Base-by-base conservation (phyloP, 176 grass and related monocot species). In the Carex kokanica region DNA sequence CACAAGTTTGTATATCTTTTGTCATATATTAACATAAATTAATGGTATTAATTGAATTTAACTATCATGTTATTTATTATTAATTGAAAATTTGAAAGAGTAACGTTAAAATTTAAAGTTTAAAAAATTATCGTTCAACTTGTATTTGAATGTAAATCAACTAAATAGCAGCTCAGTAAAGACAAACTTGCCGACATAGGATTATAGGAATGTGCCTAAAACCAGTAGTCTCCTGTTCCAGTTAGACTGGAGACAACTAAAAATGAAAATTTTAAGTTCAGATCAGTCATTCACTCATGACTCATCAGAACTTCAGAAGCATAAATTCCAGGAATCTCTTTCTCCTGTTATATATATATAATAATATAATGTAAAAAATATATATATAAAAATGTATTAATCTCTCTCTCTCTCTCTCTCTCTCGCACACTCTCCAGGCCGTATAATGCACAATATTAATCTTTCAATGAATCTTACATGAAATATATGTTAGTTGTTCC, bases 401-500 rank as follows among this genome's bases (percentile, higher is more conserved):
- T 65, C 0, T 56, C 20, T 25, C 16, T 78, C 60, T 15, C 51
- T 74, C 62, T 85, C 77, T n/a, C n/a, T n/a, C n/a, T 49, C 72
- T 83, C 62, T 6, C 51, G 2, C 27, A 24, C 27, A 23, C 63
- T 18, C 14, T 27, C 0, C 40, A 75, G 60, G 14, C 20, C 78
- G 10, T 12, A 40, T 79, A 80, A 21, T 29, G 2, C 51, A 12
- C 51, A 1, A 27, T 27, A 78, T 82, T 36, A 83, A 68, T 71
- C 23, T 83, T 60, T 70, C 61, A 53, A 29, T 64, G 24, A 41
- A 47, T 40, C 65, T 31, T 1, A 27, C 36, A 83, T 16, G 55
- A 43, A 56, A 47, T n/a, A n/a, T n/a, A n/a, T 64, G 74, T 53
- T 65, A 68, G 23, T 85, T 79, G 72, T 74, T 43, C 25, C 60